These are phyloP conservation scores for Intubia oerlemansii DNA, from an alignment of 2,329 filamentous ascomycete species.

Conservation along the genomic window DNA sequence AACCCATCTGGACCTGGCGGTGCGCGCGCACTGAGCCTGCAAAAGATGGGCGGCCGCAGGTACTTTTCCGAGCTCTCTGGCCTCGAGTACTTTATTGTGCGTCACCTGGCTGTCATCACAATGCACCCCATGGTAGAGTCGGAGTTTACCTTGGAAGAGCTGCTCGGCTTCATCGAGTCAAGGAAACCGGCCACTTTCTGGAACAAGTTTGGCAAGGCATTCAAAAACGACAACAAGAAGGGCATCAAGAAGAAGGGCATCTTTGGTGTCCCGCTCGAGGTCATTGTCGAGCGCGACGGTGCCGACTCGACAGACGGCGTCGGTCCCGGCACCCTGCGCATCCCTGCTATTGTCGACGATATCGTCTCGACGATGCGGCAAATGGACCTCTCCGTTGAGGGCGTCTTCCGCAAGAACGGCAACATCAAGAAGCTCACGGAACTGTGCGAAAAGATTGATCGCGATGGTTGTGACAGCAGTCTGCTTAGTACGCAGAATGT, in stretches of 20 bases:
- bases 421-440: constrained; percentile 91
- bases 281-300: constrained; percentile 78
- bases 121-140: constrained; percentile 84
- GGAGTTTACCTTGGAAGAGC: constrained; percentile 82
- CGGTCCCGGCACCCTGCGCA: constrained; percentile 71
- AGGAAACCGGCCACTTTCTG: constrained; percentile 81
- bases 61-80: constrained; percentile 95
- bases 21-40: constrained; percentile 10
- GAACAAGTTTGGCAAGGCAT: constrained; percentile 94
- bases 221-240: constrained; percentile 67
- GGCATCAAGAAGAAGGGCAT: constrained; percentile 76
- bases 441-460: constrained; percentile 67
- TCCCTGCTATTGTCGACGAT: constrained; percentile 90
- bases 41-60: constrained; percentile 34
- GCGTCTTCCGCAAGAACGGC: constrained; percentile 96
- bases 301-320: constrained; percentile 97
- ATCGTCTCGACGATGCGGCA: constrained; percentile 86
- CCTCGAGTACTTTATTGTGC: constrained; percentile 91
- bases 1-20: too few relatives aligned
- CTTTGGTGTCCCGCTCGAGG: constrained; percentile 75
- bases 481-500: constrained; percentile 78
- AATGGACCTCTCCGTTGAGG: constrained; percentile 97
- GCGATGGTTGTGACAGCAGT: constrained; percentile 63
- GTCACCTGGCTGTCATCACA: constrained; percentile 81
- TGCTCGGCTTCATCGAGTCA: constrained; percentile 81